Evolutionary conservation across 768 basidiomycete species (phyloP).

Genomic region (Auriscalpium orientale): DNA sequence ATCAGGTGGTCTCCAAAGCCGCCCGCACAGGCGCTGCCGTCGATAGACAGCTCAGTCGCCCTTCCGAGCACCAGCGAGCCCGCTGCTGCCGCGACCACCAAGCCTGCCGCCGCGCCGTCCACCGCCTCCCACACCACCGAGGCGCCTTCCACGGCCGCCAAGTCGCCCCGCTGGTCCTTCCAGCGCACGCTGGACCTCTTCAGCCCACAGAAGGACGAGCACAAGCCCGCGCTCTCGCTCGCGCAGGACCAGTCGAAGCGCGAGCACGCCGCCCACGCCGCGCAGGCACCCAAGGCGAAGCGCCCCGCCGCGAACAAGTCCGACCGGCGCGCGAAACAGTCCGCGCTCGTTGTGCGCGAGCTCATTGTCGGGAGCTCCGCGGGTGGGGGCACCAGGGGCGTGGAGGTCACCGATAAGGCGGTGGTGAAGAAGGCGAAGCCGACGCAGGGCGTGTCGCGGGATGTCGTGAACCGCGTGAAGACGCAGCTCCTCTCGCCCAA

Average conservation of each 20-base stretch:
- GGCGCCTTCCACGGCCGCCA: not conserved
- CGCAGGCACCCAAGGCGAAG: not conserved
- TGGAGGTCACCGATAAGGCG: constrained; percentile 19
- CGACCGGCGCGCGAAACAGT: constrained; percentile 55
- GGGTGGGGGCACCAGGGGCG: not conserved
- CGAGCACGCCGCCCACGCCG: not conserved
- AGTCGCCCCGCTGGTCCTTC: constrained; percentile 4
- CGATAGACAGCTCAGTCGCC: not conserved
- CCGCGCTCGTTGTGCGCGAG: constrained; percentile 54
- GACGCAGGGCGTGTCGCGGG: constrained; percentile 33
- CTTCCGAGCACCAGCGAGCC: not conserved
- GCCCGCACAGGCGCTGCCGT: not conserved
- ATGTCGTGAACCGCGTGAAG: constrained; percentile 58
- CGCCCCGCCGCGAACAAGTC: constrained; percentile 29
- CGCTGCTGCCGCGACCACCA: not conserved
- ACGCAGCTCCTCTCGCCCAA: constrained; percentile 59
- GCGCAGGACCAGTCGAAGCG: not conserved
- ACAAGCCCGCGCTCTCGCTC: not conserved
- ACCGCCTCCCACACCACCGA: not conserved
- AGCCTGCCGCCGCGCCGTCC: not conserved
- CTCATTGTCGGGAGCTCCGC: constrained; percentile 52
- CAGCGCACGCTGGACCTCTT: not conserved
- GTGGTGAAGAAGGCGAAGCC: constrained; percentile 18
- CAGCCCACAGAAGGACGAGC: not conserved
- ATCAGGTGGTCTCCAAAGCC: not conserved